Conservation (phyloP, 768 basidiomycete species). For the Pholiota molesta region DNA sequence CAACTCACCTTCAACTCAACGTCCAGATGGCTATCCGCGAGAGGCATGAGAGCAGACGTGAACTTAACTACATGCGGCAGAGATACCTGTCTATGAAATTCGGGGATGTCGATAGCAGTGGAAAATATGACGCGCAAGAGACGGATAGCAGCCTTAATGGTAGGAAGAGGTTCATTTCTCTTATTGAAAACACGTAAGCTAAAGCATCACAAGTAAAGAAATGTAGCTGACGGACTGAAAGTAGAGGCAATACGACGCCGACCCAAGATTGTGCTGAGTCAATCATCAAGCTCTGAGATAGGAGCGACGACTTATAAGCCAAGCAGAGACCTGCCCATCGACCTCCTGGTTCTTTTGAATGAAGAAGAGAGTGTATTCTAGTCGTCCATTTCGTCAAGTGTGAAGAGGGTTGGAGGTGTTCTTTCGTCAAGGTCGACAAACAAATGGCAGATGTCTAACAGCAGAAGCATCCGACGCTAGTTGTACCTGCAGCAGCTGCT, state of each 20-base stretch:
- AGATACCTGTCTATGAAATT: slow-evolving; percentile 82
- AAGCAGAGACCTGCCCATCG: slow-evolving; percentile 83
- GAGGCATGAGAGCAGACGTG: slow-evolving; percentile 54
- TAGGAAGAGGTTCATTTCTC: slow-evolving; percentile 70
- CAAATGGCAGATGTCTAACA: slow-evolving; percentile 59
- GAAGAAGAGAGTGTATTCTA: slow-evolving; percentile 73
- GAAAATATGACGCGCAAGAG: slow-evolving; percentile 66
- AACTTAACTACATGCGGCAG: slow-evolving; percentile 76
- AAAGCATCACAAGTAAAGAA: slow-evolving; percentile 17
- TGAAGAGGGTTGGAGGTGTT: slow-evolving; percentile 60
- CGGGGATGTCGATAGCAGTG: slow-evolving; percentile 59
- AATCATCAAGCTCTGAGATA: slow-evolving; percentile 63
- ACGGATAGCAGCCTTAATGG: slow-evolving; percentile 64
- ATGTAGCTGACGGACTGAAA: slow-evolving; percentile 61
- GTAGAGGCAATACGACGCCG: slow-evolving; percentile 59
- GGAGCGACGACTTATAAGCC: slow-evolving; percentile 63
- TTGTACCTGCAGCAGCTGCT: slow-evolving; percentile 68
- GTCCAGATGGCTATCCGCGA: slow-evolving; percentile 56
- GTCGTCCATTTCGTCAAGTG: slow-evolving; percentile 77
- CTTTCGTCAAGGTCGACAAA: slow-evolving; percentile 53
- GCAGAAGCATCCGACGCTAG: slow-evolving; percentile 70
- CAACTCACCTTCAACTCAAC: slow-evolving; percentile 55
- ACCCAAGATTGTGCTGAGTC: slow-evolving; percentile 79
- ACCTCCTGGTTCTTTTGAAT: slow-evolving; percentile 75
- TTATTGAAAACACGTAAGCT: slow-evolving; percentile 36